phyloP scores from a whole-genome alignment of 2,329 filamentous ascomycete genomes.

The Trichoderma harzianum region DNA sequence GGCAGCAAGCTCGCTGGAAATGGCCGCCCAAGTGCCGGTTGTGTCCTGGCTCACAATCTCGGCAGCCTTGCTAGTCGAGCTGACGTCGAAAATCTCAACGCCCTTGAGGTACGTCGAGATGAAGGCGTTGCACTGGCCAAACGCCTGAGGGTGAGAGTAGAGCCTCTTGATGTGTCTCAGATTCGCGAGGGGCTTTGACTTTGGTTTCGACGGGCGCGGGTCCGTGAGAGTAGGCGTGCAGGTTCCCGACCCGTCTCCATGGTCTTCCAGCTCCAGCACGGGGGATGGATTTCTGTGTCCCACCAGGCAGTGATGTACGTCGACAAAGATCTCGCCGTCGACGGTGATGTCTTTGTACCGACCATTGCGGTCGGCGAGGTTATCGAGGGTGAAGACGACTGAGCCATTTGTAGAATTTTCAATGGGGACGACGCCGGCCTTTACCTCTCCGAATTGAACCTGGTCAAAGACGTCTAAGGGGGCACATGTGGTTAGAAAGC shows the following conservation, averaged over 20 bases:
- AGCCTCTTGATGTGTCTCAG: conserved; percentile 67
- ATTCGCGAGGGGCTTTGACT: conserved; percentile 45
- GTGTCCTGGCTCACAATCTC: conserved; percentile 65
- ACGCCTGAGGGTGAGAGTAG: conserved; percentile 93
- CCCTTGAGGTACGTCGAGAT: conserved; percentile 66
- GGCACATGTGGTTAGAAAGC: background rate
- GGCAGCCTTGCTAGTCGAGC: conserved; percentile 81
- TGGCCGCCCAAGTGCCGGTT: conserved; percentile 65
- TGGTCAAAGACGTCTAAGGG: conserved; percentile 70
- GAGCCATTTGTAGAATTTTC: conserved; percentile 95
- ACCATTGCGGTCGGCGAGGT: conserved; percentile 71
- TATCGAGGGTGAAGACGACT: conserved; percentile 85
- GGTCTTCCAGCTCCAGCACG: conserved; percentile 31
- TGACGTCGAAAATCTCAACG: conserved; percentile 77
- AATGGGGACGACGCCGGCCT: conserved; percentile 83
- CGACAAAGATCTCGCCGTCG: conserved; percentile 79
- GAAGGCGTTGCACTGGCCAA: conserved; percentile 83
- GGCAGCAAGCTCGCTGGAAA: conserved; percentile 73
- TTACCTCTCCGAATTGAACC: conserved; percentile 63
- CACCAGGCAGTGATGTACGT: conserved; percentile 84
- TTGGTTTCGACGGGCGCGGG: conserved; percentile 44
- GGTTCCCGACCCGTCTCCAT: conserved; percentile 39
- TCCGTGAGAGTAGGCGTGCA: conserved; percentile 48
- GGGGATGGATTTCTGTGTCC: conserved; percentile 43
- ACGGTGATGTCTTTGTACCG: conserved; percentile 68